Evolutionary conservation across 441 rosid genomes (phyloP), one percentile per base, ranked within the genome.

Genomic region (Erodium moschatum): DNA sequence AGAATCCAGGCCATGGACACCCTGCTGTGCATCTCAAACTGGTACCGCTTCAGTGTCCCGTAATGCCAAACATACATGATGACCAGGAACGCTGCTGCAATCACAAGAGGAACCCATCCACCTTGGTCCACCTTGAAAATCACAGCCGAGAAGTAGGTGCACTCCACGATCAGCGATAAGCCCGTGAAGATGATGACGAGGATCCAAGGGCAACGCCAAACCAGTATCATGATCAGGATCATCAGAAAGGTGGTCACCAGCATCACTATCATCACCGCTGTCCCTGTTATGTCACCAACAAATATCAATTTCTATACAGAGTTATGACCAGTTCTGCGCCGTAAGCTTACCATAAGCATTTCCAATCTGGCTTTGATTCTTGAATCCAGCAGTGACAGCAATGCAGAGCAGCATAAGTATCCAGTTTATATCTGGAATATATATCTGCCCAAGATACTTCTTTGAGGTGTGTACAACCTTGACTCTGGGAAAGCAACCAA

Each of bases 201-300:
- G 21, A 92, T 92, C 70, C 87, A 91, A 79, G 87, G 86, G 97
- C 99, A 94, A 72, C 96, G 90, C 2, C 91, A 82, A 54, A 94
- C 83, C 35, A 94, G 16, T 48, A 48, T 11, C 54, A 48, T 89
- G 72, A 89, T 97, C 44, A 94, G 70, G 69, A 97, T 82, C 50
- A 83, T 89, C 8, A 94, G 92, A 79, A 97, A 88, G 4, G 99
- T 94, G 0, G 99, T 94, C 68, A 94, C 99, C 61, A 91, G 81
- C 99, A 94, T 94, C 76, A 91, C 97, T 11, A 97, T 85, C 96
- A 91, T 88, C 65, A 94, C 97, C 2, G 99, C 97, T 69, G 91
- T 76, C 60, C 99, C 98, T 93, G 90, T 58, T 48, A 48, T 13
- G 16, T 48, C 50, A 2, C 13, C 2, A 44, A 7, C 2, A 35